A percentile compares a stretch with the other conserved stretches of the same genome.
Evolutionary conservation across 345 rosid genomes (phyloP).

Genomic region (Sisymbrium altissimum): DNA sequence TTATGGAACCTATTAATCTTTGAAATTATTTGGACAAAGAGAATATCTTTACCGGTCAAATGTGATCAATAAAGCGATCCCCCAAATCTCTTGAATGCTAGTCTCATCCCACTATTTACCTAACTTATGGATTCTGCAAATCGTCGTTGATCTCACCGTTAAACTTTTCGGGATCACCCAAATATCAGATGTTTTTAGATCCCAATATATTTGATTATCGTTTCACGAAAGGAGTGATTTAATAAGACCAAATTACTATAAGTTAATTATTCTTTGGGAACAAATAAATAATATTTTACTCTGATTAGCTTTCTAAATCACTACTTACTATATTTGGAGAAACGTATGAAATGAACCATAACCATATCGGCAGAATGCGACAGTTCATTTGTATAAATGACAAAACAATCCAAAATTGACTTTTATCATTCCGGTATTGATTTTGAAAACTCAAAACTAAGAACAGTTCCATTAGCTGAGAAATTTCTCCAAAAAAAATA

Average conservation of each 20-base stretch:
- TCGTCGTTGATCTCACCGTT: conserved; percentile 31
- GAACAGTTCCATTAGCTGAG: too few relatives aligned
- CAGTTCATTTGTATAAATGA: too few relatives aligned
- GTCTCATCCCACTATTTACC: conserved; percentile 24
- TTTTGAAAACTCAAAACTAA: too few relatives aligned
- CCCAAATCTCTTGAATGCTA: conserved; percentile 26
- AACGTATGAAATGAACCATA: neutral
- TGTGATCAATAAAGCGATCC: conserved; percentile 31
- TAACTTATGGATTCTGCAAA: conserved; percentile 25
- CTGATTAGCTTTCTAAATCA: too few relatives aligned
- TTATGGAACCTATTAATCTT: neutral
- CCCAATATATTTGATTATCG: conserved; percentile 23
- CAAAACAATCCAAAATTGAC: too few relatives aligned
- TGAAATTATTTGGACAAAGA: conserved; percentile 24
- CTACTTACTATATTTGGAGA: too few relatives aligned
- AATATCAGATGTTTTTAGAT: conserved; percentile 21
- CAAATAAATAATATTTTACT: too few relatives aligned
- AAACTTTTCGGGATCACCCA: conserved; percentile 28
- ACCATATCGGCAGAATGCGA: too few relatives aligned
- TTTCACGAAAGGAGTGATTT: neutral
- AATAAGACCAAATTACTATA: neutral
- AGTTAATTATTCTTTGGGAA: neutral
- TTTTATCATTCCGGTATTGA: too few relatives aligned
- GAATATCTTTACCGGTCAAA: conserved; percentile 32
- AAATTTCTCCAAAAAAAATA: too few relatives aligned